Evolutionary conservation across 257 asterid genomes (phyloP).

Genomic region (Solanum habrochaites): DNA sequence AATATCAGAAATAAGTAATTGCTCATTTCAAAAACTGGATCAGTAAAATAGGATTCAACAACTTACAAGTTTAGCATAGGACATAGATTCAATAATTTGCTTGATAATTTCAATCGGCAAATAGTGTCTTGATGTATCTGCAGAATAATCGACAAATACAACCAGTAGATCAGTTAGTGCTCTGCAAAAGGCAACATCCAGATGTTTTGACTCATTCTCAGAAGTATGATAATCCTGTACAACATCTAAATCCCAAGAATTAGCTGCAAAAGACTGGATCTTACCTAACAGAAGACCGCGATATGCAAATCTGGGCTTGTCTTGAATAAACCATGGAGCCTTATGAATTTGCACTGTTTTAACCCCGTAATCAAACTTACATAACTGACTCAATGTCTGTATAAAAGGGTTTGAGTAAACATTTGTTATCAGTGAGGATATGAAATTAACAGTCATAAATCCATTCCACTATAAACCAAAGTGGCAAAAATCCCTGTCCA

Average conservation of each 20-base stretch:
- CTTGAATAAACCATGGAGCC: slow-evolving; percentile 91
- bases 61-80: slow-evolving; percentile 95
- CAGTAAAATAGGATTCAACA: slow-evolving; percentile 1
- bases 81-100: slow-evolving; percentile 87
- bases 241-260: background rate
- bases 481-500: background rate
- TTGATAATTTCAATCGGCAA: slow-evolving; percentile 68
- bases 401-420: background rate
- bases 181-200: background rate
- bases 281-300: slow-evolving; percentile 83
- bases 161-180: background rate
- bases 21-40: background rate
- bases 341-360: slow-evolving; percentile 53
- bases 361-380: slow-evolving; percentile 60
- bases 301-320: slow-evolving; percentile 74
- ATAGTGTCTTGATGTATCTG: slow-evolving; percentile 93
- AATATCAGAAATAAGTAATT: slow-evolving; percentile 3
- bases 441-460: background rate
- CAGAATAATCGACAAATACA: background rate
- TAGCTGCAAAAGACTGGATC: background rate
- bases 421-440: background rate
- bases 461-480: background rate
- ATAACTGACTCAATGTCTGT: slow-evolving; percentile 87
- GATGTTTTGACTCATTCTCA: background rate
- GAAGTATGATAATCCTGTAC: background rate